These are phyloP conservation scores for Fusarium coicis DNA, from an alignment of 2,329 filamentous ascomycete genomes.

Conservation along the genomic window DNA sequence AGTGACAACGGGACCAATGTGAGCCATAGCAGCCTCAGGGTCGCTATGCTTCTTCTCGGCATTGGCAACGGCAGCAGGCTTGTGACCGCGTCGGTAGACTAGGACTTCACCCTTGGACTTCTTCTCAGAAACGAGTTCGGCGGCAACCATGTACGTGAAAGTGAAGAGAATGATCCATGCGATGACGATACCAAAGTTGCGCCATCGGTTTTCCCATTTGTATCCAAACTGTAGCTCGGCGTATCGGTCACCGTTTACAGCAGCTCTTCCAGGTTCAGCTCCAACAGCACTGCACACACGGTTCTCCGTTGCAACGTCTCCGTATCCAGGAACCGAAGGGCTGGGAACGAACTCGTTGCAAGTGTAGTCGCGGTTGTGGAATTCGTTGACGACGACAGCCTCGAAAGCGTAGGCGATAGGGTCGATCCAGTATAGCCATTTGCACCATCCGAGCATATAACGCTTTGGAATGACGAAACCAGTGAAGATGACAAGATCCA, in stretches of 20 bases:
- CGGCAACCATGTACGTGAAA: constrained; percentile 69
- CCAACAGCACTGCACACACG: constrained; percentile 61
- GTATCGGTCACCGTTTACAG: constrained; percentile 60
- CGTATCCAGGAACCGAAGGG: constrained; percentile 43
- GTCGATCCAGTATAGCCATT: constrained; percentile 86
- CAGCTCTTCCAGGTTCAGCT: constrained; percentile 54
- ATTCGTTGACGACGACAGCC: constrained; percentile 85
- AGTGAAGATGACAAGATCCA: constrained; percentile 70
- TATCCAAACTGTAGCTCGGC: constrained; percentile 62
- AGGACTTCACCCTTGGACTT: constrained; percentile 83
- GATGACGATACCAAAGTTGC: constrained; percentile 76
- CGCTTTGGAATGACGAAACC: constrained; percentile 73
- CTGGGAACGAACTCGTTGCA: constrained; percentile 60
- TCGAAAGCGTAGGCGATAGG: constrained; percentile 86
- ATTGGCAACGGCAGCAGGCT: constrained; percentile 65
- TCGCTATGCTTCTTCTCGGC: constrained; percentile 73
- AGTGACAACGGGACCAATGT: constrained; percentile 61
- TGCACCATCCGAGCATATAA: constrained; percentile 83
- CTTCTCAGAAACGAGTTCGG: constrained; percentile 72
- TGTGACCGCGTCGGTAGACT: constrained; percentile 77
- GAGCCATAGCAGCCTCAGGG: constrained; percentile 61
- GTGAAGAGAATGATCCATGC: constrained; percentile 73
- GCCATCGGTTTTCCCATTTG: constrained; percentile 69
- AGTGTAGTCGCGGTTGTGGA: constrained; percentile 70
- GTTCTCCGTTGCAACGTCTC: constrained; percentile 37